phyloP scores from a whole-genome alignment of 2,329 filamentous ascomycete genomes.

The Trichoderma sp. region DNA sequence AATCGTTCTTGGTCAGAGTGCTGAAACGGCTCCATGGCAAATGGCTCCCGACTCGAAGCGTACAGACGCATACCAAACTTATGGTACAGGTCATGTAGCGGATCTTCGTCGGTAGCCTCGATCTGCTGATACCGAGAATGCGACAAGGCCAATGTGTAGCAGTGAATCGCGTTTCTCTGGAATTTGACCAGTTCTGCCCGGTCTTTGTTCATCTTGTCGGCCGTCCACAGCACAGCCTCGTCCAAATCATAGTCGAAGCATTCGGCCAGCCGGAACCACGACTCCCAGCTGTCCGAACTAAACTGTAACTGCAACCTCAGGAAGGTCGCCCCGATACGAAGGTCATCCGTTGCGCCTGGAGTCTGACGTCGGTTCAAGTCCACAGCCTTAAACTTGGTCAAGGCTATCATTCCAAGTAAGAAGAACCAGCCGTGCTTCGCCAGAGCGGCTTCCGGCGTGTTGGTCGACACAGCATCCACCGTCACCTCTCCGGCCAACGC shows the following conservation, averaged over 20 bases:
- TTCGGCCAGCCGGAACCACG: conserved; percentile 86
- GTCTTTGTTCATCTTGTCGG: conserved; percentile 88
- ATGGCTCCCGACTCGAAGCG: conserved; percentile 63
- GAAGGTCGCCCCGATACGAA: conserved; percentile 79
- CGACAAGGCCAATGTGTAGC: conserved; percentile 65
- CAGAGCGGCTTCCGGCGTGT: conserved; percentile 68
- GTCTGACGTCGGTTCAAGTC: conserved; percentile 74
- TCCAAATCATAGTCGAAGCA: conserved; percentile 87
- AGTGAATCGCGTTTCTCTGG: conserved; percentile 81
- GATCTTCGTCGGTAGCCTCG: conserved; percentile 52
- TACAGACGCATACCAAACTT: conserved; percentile 65
- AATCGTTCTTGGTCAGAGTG: conserved; percentile 60
- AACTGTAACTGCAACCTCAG: conserved; percentile 82
- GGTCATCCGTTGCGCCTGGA: conserved; percentile 77
- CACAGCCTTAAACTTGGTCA: conserved; percentile 77
- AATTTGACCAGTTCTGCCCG: conserved; percentile 72
- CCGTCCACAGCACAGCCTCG: conserved; percentile 83
- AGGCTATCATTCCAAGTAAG: conserved; percentile 80
- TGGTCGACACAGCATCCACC: conserved; percentile 71
- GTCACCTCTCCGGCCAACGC: conserved; percentile 78
- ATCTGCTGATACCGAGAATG: conserved; percentile 53
- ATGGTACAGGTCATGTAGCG: conserved; percentile 61
- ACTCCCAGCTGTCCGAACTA: conserved; percentile 80
- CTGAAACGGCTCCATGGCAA: conserved; percentile 63
- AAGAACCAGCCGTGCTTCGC: conserved; percentile 91